Conservation (phyloP, 2,329 filamentous ascomycete species). For the Xylaria sp. region DNA sequence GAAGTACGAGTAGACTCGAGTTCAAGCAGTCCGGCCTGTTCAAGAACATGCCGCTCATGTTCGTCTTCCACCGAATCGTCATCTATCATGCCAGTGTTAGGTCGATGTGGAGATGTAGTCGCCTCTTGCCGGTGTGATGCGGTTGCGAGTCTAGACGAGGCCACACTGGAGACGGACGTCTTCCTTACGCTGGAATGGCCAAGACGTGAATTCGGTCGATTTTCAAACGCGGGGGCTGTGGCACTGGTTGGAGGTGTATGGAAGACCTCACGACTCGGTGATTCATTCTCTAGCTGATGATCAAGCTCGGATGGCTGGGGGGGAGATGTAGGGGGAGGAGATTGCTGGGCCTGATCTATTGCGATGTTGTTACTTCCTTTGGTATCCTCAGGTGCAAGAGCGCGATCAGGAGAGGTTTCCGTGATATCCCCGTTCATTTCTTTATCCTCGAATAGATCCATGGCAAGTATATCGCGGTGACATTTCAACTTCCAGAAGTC, state of each 20-base stretch:
- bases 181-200: constrained; percentile 53
- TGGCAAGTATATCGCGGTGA: constrained; percentile 84
- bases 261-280: constrained; percentile 58
- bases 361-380: constrained; percentile 51
- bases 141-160: constrained; percentile 52
- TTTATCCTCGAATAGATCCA: constrained; percentile 86
- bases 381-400: constrained; percentile 47
- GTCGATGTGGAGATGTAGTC: constrained; percentile 47
- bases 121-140: constrained; percentile 49
- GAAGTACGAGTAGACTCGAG: constrained; percentile 53
- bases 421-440: constrained; percentile 52
- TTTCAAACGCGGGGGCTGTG: constrained; percentile 54
- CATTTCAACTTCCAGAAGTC: constrained; percentile 94
- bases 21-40: constrained; percentile 73
- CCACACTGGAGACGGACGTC: constrained; percentile 56
- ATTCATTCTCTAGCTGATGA: constrained; percentile 51
- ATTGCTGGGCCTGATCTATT: constrained; percentile 52
- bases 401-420: constrained; percentile 38
- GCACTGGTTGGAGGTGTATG: constrained; percentile 60
- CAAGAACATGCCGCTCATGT: constrained; percentile 73
- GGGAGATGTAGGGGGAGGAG: constrained; percentile 49
- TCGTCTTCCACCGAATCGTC: constrained; percentile 67
- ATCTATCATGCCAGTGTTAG: constrained; percentile 48
- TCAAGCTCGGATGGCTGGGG: constrained; percentile 49
- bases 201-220: constrained; percentile 52